These are phyloP conservation scores for Epichloe amarillans DNA, from an alignment of 2,329 filamentous ascomycete species.

Conservation along the genomic window DNA sequence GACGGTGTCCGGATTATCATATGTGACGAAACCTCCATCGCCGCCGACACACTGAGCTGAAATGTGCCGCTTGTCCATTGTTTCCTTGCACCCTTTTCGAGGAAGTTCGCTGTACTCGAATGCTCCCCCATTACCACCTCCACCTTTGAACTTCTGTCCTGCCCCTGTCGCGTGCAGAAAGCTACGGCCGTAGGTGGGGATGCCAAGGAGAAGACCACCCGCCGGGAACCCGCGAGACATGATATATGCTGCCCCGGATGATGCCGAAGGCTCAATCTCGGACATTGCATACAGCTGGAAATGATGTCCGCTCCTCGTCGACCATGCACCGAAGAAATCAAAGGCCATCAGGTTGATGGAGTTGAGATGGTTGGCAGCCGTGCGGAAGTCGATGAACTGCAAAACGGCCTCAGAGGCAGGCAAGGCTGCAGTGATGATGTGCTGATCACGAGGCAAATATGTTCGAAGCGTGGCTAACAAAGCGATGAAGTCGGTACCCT, in stretches of 20 bases:
- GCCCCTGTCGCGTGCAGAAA: constrained; percentile 54
- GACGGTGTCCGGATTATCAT: constrained; percentile 18
- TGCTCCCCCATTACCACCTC: constrained; percentile 14
- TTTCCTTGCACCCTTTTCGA: constrained; percentile 45
- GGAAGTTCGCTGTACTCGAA: constrained; percentile 51
- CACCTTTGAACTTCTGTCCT: constrained; percentile 45
- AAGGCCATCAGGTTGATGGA: constrained; percentile 70
- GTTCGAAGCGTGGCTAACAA: constrained; percentile 54
- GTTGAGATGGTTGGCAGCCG: constrained; percentile 54
- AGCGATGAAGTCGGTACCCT: constrained; percentile 58
- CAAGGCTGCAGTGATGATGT: constrained; percentile 58
- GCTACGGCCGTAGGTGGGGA: constrained; percentile 63
- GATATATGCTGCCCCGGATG: constrained; percentile 52
- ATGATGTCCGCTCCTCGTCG: constrained; percentile 55
- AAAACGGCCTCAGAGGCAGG: constrained; percentile 55
- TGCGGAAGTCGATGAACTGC: constrained; percentile 52
- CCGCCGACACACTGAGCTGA: constrained; percentile 61
- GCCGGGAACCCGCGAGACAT: constrained; percentile 52
- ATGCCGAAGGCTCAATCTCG: constrained; percentile 50
- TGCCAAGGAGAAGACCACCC: constrained; percentile 60
- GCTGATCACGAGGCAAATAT: constrained; percentile 54
- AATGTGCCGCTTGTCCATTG: constrained; percentile 51
- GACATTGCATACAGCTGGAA: constrained; percentile 55
- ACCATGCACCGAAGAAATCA: constrained; percentile 66
- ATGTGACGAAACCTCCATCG: constrained; percentile 66